A percentile compares a stretch with the other conserved stretches of the same genome.
Evolutionary conservation across 2,329 filamentous ascomycete species (phyloP).

Genomic region (Fusarium sp.): DNA sequence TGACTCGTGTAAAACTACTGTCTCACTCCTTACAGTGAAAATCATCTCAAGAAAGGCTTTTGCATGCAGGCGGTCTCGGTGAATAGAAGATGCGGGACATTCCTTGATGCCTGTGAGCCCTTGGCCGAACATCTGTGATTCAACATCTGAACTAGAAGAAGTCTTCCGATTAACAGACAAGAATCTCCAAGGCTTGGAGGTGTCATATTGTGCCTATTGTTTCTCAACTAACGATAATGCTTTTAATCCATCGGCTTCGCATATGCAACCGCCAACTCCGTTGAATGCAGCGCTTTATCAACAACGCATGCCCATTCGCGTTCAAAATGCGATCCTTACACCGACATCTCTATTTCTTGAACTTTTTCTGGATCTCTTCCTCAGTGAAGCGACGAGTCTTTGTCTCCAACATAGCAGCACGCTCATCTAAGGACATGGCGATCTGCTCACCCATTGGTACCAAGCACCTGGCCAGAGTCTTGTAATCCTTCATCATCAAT

Average conservation of each 20-base stretch:
- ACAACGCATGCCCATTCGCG: background rate
- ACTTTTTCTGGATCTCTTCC: constrained; percentile 39
- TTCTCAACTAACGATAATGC: background rate
- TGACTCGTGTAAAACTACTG: background rate
- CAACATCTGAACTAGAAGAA: background rate
- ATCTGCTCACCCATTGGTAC: constrained; percentile 80
- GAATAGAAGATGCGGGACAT: background rate
- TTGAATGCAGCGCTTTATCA: background rate
- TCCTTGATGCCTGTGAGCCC: background rate
- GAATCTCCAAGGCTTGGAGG: fast-evolving
- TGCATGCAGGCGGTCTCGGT: background rate
- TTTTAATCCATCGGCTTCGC: background rate
- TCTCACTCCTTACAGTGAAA: background rate
- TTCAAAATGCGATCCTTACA: background rate
- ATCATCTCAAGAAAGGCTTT: fast-evolving
- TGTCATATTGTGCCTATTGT: background rate
- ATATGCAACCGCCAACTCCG: background rate
- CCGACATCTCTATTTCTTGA: constrained; percentile 2
- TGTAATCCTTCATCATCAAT: constrained; percentile 76
- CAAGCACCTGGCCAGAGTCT: constrained; percentile 72
- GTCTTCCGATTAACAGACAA: fast-evolving
- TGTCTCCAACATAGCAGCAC: constrained; percentile 33
- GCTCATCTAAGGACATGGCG: constrained; percentile 64
- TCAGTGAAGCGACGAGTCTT: constrained; percentile 39
- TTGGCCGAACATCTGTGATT: background rate